Percentiles rank a stretch among this genome's conserved stretches.
Evolutionary conservation across 371 early-diverging fungal genomes (phyloP).

Genomic region (Paramicrosporidium saccamoebae): DNA sequence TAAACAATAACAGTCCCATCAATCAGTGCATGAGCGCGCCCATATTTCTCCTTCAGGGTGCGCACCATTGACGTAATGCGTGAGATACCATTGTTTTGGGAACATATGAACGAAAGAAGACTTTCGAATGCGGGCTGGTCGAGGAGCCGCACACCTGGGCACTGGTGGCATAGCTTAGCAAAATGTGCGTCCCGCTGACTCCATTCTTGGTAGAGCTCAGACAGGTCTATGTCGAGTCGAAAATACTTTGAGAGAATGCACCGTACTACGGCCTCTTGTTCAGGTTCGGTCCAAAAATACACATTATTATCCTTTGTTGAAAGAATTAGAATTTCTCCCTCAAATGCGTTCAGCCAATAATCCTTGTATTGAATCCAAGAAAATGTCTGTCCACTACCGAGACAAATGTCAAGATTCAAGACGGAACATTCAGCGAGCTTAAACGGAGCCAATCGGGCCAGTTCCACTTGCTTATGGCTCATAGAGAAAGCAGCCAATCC

Average conservation of each 20-base stretch:
- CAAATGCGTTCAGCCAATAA: too few relatives aligned
- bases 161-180: slow-evolving; percentile 10
- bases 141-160: slow-evolving; percentile 39
- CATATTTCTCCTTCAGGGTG: slow-evolving; percentile 23
- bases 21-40: slow-evolving; percentile 11
- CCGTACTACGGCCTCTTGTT: too few relatives aligned
- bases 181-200: slow-evolving; percentile 21
- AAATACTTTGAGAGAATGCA: slow-evolving; percentile 23
- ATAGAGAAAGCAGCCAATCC: too few relatives aligned
- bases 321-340: too few relatives aligned
- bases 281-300: too few relatives aligned
- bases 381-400: too few relatives aligned
- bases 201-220: slow-evolving; percentile 27
- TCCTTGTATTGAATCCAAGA: too few relatives aligned
- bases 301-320: too few relatives aligned
- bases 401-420: too few relatives aligned
- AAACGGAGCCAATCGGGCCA: too few relatives aligned
- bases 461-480: too few relatives aligned
- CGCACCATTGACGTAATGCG: slow-evolving; percentile 68
- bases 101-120: slow-evolving; percentile 73
- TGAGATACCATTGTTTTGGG: slow-evolving; percentile 74
- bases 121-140: slow-evolving; percentile 63
- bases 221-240: slow-evolving; percentile 24
- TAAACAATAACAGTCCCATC: slow-evolving; percentile 13
- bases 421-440: too few relatives aligned